phyloP scores from a whole-genome alignment of 805 yeast genomes.

The Nakazawaea pomicola region DNA sequence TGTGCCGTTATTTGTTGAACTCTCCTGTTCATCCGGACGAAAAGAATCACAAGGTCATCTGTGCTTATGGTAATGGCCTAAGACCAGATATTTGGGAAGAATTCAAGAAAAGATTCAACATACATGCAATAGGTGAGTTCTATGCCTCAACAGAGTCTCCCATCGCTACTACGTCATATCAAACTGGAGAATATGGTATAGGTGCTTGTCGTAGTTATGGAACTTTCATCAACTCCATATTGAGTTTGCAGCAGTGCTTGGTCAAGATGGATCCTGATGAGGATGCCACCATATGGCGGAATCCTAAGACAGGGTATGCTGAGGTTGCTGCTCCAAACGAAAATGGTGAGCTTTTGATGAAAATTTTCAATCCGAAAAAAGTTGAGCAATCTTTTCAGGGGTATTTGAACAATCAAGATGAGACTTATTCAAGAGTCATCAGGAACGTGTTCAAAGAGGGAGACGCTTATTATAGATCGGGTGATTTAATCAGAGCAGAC shows the following conservation, averaged over 20 bases:
- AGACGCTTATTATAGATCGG: slow-evolving; percentile 88
- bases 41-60: slow-evolving; percentile 48
- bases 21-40: slow-evolving; percentile 66
- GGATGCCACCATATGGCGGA: slow-evolving; percentile 64
- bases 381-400: slow-evolving; percentile 85
- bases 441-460: slow-evolving; percentile 75
- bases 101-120: slow-evolving; percentile 72
- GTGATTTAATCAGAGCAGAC: slow-evolving; percentile 74
- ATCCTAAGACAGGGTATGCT: slow-evolving; percentile 61
- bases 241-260: slow-evolving; percentile 51
- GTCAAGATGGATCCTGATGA: slow-evolving; percentile 80
- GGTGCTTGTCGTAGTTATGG: slow-evolving; percentile 90
- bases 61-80: slow-evolving; percentile 89
- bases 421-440: slow-evolving; percentile 71
- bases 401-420: slow-evolving; percentile 73
- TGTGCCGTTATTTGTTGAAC: slow-evolving; percentile 77
- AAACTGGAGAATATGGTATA: slow-evolving; percentile 71
- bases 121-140: slow-evolving; percentile 78
- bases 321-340: slow-evolving; percentile 48
- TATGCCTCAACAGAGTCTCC: slow-evolving; percentile 95
- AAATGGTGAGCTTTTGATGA: slow-evolving; percentile 87
- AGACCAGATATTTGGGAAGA: slow-evolving; percentile 84
- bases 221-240: slow-evolving; percentile 42
- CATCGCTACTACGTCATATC: slow-evolving; percentile 76
- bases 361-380: slow-evolving; percentile 53